A percentile compares a stretch with the other conserved stretches of the same genome.
These are phyloP conservation scores for Gossypium stocksii DNA, from an alignment of 345 rosid genomes.

Conservation along the genomic window DNA sequence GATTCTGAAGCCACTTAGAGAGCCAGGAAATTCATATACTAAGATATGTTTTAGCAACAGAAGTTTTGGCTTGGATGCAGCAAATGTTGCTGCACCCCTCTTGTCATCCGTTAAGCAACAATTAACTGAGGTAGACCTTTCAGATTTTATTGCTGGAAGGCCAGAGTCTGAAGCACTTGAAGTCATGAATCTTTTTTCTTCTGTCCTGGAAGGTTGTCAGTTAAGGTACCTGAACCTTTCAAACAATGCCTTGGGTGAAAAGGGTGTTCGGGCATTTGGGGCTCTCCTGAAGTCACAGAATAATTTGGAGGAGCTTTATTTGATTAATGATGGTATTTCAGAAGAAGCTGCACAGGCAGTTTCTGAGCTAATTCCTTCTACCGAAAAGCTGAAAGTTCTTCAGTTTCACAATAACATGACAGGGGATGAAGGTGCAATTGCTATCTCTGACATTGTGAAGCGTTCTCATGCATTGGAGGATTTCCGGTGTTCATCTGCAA, in stretches of 20 bases:
- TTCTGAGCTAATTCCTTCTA: not conserved
- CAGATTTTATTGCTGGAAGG: conserved; percentile 87
- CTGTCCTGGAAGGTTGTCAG: not conserved
- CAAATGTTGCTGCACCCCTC: conserved; percentile 1
- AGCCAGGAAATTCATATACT: conserved; percentile 4
- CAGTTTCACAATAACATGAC: conserved; percentile 77
- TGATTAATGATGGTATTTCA: not conserved
- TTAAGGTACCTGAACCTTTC: not conserved
- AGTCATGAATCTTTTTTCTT: conserved; percentile 3
- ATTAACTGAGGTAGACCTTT: conserved; percentile 38
- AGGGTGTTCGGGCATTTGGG: conserved; percentile 3
- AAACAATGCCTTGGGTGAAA: conserved; percentile 4
- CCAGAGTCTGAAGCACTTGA: conserved; percentile 80
- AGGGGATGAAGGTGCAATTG: conserved; percentile 21
- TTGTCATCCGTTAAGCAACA: conserved; percentile 1
- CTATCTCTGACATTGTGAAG: conserved; percentile 4
- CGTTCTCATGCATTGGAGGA: not conserved
- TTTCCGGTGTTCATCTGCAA: conserved; percentile 1
- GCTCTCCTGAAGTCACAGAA: not conserved
- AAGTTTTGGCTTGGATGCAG: conserved; percentile 2
- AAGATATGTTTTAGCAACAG: conserved; percentile 8
- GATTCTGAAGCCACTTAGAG: not conserved
- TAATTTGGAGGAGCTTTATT: not conserved
- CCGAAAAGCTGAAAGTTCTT: not conserved
- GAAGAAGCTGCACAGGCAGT: not conserved